Base-by-base conservation (phyloP, 1,139 yeast species). In the Arxiozyma slooffiae region DNA sequence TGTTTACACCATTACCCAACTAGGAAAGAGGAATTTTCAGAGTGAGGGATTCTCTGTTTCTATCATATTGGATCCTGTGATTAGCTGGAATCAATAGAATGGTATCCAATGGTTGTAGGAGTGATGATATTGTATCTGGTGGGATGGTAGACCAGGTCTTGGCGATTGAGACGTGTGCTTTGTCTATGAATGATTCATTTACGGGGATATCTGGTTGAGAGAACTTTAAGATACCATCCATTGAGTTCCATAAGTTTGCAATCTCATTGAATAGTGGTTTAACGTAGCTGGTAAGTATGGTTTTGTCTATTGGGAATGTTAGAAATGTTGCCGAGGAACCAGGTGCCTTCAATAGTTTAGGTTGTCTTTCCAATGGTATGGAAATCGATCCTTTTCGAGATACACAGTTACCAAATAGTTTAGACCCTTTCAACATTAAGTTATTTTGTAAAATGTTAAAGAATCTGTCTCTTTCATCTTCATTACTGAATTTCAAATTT, bases 391-490 rank as follows among this genome's bases (percentile, higher is more conserved):
- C n/a, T n/a, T n/a, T n/a, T n/a, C n/a, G n/a, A n/a, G n/a, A n/a
- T n/a, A n/a, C n/a, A n/a, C n/a, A n/a, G n/a, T n/a, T n/a, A n/a
- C n/a, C 17, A 18, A 18, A 21, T 26, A 23, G 8, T 34, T 24
- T 17, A 2, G 37, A 21, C 7, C 26, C 16, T 18, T 23, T 26
- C 18, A 2, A 36, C 17, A 4, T 4, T 7, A 41, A 26, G 17
- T 17, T 41, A 16, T 46, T 47, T 30, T 46, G 45, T 39, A 59
- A 24, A 23, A 44, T 52, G 3, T 38, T 17, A 22, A 49, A 44
- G 17, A 60, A 54, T 26, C n/a, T 9, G 22, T 57, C 53, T 26
- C 61, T 48, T 22, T 54, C 53, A 5, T 22, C 26, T 18, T 50
- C 50, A 37, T 46, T 38, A 3, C 41, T 41, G 46, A 57, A 58